phyloP scores from a whole-genome alignment of 441 rosid genomes.

The Bocquillonia castaneifolia region DNA sequence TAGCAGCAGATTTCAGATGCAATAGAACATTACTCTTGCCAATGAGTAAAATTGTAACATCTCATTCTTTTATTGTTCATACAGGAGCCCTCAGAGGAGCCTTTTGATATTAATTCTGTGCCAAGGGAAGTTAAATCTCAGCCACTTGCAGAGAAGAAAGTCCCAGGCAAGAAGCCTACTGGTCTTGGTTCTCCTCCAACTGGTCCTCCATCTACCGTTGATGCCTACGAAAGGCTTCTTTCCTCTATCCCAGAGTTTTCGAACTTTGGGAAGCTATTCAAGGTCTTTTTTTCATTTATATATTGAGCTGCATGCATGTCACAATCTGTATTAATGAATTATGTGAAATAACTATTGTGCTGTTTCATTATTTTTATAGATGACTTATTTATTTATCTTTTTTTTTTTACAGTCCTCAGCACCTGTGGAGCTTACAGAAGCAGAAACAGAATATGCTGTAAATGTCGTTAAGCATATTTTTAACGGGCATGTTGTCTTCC shows the following conservation, averaged over 20 bases:
- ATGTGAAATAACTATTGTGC: slow-evolving; percentile 13
- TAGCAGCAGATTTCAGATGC: not conserved
- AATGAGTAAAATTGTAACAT: slow-evolving; percentile 9
- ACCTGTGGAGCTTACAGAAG: slow-evolving; percentile 95
- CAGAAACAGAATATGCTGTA: slow-evolving; percentile 96
- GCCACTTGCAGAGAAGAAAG: slow-evolving; percentile 89
- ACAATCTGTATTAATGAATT: not conserved
- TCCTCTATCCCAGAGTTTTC: slow-evolving; percentile 82
- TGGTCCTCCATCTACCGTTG: slow-evolving; percentile 62
- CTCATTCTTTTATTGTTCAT: slow-evolving; percentile 28
- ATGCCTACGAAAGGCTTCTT: slow-evolving; percentile 71
- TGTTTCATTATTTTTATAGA: slow-evolving; percentile 13
- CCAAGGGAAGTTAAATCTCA: slow-evolving; percentile 83
- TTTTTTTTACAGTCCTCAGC: slow-evolving; percentile 58
- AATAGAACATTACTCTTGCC: not conserved
- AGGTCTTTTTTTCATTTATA: slow-evolving; percentile 37
- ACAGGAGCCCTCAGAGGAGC: slow-evolving; percentile 79
- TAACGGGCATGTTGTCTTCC: slow-evolving; percentile 79
- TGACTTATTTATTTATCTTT: too few species aligned
- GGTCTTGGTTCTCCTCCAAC: slow-evolving; percentile 71
- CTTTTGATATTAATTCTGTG: slow-evolving; percentile 74
- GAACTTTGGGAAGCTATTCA: slow-evolving; percentile 76
- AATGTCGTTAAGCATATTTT: slow-evolving; percentile 92
- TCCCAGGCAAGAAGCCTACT: slow-evolving; percentile 80
- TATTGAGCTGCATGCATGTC: not conserved